Base-by-base conservation (phyloP, 116 monocot species). In the Zostera marina region DNA sequence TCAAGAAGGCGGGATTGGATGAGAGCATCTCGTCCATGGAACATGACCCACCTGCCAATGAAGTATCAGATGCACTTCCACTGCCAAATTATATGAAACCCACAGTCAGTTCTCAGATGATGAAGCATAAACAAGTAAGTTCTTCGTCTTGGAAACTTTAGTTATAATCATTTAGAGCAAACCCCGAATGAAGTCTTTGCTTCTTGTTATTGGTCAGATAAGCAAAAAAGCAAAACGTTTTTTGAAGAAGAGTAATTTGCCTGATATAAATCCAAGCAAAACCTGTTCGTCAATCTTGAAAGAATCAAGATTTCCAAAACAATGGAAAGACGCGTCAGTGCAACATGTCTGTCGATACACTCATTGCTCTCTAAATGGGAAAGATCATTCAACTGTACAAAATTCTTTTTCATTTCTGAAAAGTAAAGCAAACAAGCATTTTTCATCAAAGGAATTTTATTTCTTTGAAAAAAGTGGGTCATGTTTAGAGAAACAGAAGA, bases 221-320 rank as follows among this genome's bases (percentile, higher is more conserved):
- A 9, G 8, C 25, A 61, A 47, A 32, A 8, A 13, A 25, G 14
- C 13, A 15, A 47, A 11, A 26, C 47, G 24, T 46, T 47, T 41
- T 7, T 14, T 25, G n/a, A 61, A 61, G 47, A 47, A 60, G 3
- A 41, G 58, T 58, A 20, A 3, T 24, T 20, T 44, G 19, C 61
- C 45, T 22, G 25, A 16, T 13, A 16, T 25, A 16, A 26, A 61
- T 61, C 25, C 26, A 0, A 61, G 9, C 25, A 45, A 47, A 10
- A 61, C 61, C 11, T 47, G 61, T 41, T 61, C 61, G 17, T 61
- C 61, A 11, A 61, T 25, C 22, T 47, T 61, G 46, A 61, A 61
- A 26, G 42, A 61, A 24, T 22, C 47, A 23, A 61, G 32, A 8
- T 47, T 61, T 45, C 61, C 26, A 47, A 61, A 47, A 61, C 25